phyloP scores from a whole-genome alignment of 148 eudicot species.

The Camellia lanceoleosa region DNA sequence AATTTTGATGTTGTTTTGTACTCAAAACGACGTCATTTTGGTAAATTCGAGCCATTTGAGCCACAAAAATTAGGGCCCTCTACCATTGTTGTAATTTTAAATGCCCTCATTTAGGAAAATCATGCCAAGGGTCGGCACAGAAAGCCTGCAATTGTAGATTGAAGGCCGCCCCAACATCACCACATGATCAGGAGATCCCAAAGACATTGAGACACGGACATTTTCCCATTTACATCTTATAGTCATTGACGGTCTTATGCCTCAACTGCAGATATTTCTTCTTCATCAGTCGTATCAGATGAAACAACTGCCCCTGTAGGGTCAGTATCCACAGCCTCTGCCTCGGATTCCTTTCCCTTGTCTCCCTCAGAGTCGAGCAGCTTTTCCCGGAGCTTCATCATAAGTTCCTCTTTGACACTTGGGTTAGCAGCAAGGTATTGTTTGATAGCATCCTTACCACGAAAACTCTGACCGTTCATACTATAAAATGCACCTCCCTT shows the following conservation, averaged over 20 bases:
- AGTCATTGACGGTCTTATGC: constrained; percentile 23
- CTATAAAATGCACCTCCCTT: constrained; percentile 43
- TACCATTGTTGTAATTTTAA: background rate
- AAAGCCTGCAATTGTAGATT: background rate
- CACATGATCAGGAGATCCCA: background rate
- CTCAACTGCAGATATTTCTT: constrained; percentile 47
- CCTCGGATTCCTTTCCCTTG: constrained; percentile 24
- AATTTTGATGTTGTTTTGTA: too few relatives aligned
- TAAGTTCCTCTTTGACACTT: constrained; percentile 50
- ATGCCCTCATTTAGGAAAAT: background rate
- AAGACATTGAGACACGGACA: background rate
- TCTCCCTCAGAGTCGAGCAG: constrained; percentile 35
- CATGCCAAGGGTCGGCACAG: background rate
- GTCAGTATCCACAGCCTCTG: constrained; percentile 27
- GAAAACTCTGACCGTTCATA: constrained; percentile 41
- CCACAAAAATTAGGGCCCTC: too few relatives aligned
- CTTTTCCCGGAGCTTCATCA: constrained; percentile 51
- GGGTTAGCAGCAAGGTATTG: constrained; percentile 44
- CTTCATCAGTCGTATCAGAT: constrained; percentile 61
- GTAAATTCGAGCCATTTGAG: too few relatives aligned
- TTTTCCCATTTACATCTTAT: constrained; percentile 5
- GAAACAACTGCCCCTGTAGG: constrained; percentile 37
- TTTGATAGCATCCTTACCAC: constrained; percentile 66
- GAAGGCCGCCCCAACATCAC: background rate
- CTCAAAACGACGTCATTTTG: too few relatives aligned